Percentiles rank a stretch among this genome's conserved stretches.
Conservation (phyloP, 805 yeast species). For the Wickerhamomyces sydowiorum region DNA sequence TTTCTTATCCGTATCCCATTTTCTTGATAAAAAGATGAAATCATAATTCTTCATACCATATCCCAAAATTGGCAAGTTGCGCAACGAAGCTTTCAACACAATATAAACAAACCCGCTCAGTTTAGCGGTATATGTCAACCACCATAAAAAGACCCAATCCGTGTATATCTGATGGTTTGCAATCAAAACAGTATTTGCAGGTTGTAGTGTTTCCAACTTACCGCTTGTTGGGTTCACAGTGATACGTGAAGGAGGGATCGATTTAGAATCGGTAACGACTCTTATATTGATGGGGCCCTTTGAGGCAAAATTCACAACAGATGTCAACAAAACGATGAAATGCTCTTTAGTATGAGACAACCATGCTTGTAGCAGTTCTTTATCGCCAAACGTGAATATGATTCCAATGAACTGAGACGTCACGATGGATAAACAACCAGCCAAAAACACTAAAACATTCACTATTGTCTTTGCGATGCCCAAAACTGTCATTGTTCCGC, state of each 20-base stretch:
- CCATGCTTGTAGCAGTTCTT: conserved; percentile 32
- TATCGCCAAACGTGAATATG: conserved; percentile 25
- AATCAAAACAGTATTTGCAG: conserved; percentile 56
- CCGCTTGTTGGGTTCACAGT: conserved; percentile 8
- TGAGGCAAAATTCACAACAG: conserved; percentile 43
- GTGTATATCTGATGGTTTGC: conserved; percentile 94
- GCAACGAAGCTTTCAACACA: conserved; percentile 71
- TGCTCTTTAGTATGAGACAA: conserved; percentile 50
- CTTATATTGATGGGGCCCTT: conserved; percentile 40
- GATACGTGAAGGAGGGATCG: conserved; percentile 16
- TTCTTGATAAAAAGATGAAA: conserved; percentile 76
- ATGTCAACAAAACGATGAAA: conserved; percentile 50
- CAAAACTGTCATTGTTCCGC: background rate
- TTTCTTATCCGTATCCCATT: conserved; percentile 75
- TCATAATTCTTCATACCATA: conserved; percentile 76
- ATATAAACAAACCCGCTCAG: conserved; percentile 63
- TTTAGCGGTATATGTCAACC: conserved; percentile 64
- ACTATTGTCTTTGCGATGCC: conserved; percentile 12
- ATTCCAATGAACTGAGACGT: conserved; percentile 38
- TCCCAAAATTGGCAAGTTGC: conserved; percentile 70
- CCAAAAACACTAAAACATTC: conserved; percentile 6
- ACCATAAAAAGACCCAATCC: conserved; percentile 94
- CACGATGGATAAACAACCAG: conserved; percentile 40
- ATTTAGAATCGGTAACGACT: conserved; percentile 40
- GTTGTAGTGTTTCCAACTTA: conserved; percentile 23